Conservation (phyloP, 2,329 filamentous ascomycete species). For the Sordariomycetes sp. region DNA sequence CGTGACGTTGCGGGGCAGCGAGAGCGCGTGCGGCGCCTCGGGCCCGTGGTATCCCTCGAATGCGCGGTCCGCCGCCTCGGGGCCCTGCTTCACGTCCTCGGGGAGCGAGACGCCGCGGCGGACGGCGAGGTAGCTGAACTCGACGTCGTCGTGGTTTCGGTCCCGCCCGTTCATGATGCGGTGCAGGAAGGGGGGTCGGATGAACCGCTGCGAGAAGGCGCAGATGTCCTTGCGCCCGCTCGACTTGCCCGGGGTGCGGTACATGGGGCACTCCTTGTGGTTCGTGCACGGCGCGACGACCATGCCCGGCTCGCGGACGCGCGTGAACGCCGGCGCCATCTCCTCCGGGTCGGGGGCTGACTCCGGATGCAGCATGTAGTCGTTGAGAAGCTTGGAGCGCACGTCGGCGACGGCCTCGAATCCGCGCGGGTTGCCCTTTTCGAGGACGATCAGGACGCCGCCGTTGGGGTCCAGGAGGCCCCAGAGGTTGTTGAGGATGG, state of each 20-base stretch:
- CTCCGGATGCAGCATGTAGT: constrained; percentile 55
- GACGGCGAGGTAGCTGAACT: constrained; percentile 81
- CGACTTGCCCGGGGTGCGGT: constrained; percentile 54
- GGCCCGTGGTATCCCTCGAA: constrained; percentile 54
- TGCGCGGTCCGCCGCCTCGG: constrained; percentile 45
- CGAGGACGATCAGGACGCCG: constrained; percentile 73
- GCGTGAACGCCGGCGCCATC: constrained; percentile 13
- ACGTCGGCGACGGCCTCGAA: constrained; percentile 88
- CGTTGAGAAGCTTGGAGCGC: constrained; percentile 62
- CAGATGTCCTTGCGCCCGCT: constrained; percentile 79
- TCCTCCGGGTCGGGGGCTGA: constrained; percentile 12
- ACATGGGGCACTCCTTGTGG: constrained; percentile 83
- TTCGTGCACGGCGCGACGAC: constrained; percentile 75
- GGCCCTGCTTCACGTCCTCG: constrained; percentile 9
- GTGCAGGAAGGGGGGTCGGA: constrained; percentile 72
- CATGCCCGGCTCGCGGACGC: constrained; percentile 44
- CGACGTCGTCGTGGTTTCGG: constrained; percentile 78
- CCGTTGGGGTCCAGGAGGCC: constrained; percentile 70
- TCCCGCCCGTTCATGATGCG: constrained; percentile 54
- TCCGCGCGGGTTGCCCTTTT: constrained; percentile 82
- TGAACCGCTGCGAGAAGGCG: constrained; percentile 80
- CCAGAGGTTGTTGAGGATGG: constrained; percentile 82
- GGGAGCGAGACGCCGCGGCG: constrained; percentile 50
- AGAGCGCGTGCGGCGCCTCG: constrained; percentile 37
- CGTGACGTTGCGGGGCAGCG: constrained; percentile 66